These are phyloP conservation scores for Ogataea kodamae DNA, from an alignment of 805 yeast species.

Conservation along the genomic window DNA sequence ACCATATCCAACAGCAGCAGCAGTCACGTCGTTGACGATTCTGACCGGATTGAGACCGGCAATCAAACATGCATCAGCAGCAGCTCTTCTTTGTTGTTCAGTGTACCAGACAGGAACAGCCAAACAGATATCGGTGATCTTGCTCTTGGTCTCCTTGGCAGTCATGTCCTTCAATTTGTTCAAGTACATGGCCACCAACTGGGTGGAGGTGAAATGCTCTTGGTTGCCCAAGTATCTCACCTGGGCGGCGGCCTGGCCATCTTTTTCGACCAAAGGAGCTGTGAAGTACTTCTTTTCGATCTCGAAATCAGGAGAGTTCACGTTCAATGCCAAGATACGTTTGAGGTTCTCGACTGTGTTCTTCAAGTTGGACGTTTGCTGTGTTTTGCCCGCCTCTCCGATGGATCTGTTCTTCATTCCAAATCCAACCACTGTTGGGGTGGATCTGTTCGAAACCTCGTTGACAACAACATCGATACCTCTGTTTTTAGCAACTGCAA, in stretches of 20 bases:
- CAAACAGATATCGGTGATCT: slow-evolving; percentile 81
- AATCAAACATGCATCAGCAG: slow-evolving; percentile 89
- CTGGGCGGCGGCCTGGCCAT: slow-evolving; percentile 79
- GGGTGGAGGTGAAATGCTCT: slow-evolving; percentile 78
- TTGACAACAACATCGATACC: slow-evolving; percentile 98
- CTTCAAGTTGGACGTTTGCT: slow-evolving; percentile 93
- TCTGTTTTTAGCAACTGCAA: slow-evolving; percentile 96
- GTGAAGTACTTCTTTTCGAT: slow-evolving; percentile 73
- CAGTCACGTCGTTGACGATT: slow-evolving; percentile 94
- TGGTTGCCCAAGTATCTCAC: slow-evolving; percentile 81
- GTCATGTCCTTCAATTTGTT: slow-evolving; percentile 84
- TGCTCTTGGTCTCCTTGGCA: slow-evolving; percentile 74
- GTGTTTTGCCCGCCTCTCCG: slow-evolving; percentile 95
- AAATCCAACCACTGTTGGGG: slow-evolving; percentile 87
- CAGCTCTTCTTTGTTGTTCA: slow-evolving; percentile 94
- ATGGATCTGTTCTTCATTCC: slow-evolving; percentile 84
- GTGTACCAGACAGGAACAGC: slow-evolving; percentile 98
- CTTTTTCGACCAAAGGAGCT: slow-evolving; percentile 63
- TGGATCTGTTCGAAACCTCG: slow-evolving; percentile 96
- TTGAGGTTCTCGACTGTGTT: slow-evolving; percentile 94
- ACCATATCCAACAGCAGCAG: slow-evolving; percentile 99
- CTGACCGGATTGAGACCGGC: slow-evolving; percentile 98
- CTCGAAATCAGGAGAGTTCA: slow-evolving; percentile 71
- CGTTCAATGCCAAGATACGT: slow-evolving; percentile 81
- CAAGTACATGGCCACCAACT: slow-evolving; percentile 92